These are phyloP conservation scores for Arctium minus DNA, from an alignment of 129 eudicot species.

Conservation along the genomic window DNA sequence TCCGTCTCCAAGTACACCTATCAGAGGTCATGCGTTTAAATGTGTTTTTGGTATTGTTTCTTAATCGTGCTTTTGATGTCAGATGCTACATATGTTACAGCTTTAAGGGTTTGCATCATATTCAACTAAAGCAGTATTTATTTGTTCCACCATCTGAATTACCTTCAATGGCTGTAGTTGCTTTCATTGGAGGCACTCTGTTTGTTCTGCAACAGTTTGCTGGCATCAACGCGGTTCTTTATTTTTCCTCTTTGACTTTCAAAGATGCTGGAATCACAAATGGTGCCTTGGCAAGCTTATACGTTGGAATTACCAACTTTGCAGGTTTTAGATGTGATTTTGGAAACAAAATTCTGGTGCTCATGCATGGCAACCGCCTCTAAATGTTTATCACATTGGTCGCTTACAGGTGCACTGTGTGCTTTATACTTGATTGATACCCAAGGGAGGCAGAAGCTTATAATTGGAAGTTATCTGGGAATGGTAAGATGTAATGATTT, in stretches of 20 bases:
- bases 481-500: conserved; percentile 46
- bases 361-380: neutral
- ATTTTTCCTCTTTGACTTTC: conserved; percentile 83
- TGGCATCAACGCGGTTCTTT: conserved; percentile 89
- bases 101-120: neutral
- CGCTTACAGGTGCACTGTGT: conserved; percentile 66
- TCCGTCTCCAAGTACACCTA: too few species aligned
- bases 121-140: neutral
- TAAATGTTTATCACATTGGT: neutral
- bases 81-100: neutral
- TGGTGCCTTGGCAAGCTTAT: conserved; percentile 81
- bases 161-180: conserved; percentile 52
- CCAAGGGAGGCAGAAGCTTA: conserved; percentile 70
- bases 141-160: neutral
- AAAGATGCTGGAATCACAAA: conserved; percentile 79
- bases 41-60: too few species aligned
- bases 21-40: too few species aligned
- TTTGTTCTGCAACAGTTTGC: conserved; percentile 85
- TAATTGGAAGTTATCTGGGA: conserved; percentile 82
- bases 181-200: conserved; percentile 72
- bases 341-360: neutral
- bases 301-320: conserved; percentile 75
- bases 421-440: conserved; percentile 79
- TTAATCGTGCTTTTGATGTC: too few species aligned
- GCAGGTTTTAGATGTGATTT: conserved; percentile 54